These are phyloP conservation scores for Stagonosporopsis vannaccii DNA, from an alignment of 2,329 filamentous ascomycete species.

Conservation along the genomic window DNA sequence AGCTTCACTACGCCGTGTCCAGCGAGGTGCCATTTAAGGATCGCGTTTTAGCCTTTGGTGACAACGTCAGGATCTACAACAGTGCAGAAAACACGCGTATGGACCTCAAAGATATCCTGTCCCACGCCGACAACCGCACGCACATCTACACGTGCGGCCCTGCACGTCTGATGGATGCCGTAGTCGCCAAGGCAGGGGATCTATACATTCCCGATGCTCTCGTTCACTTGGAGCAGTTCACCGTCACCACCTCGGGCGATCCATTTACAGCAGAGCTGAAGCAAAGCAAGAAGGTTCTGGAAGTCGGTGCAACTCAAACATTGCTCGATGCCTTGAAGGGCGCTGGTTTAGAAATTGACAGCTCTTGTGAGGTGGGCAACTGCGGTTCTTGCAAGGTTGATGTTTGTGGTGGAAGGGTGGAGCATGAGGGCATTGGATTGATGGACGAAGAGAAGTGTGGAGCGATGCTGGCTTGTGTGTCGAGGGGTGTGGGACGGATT, in stretches of 20 bases:
- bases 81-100: constrained; percentile 60
- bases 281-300: constrained; percentile 53
- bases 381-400: constrained; percentile 55
- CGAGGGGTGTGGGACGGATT: constrained; percentile 44
- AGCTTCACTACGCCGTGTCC: constrained; percentile 66
- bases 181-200: constrained; percentile 51
- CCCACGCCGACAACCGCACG: constrained; percentile 59
- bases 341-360: constrained; percentile 55
- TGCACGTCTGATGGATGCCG: constrained; percentile 62
- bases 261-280: constrained; percentile 65
- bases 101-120: constrained; percentile 59
- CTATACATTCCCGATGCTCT: constrained; percentile 58
- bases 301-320: constrained; percentile 53
- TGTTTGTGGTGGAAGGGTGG: constrained; percentile 48
- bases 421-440: constrained; percentile 51
- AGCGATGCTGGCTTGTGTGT: constrained; percentile 50
- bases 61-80: constrained; percentile 62
- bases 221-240: constrained; percentile 68
- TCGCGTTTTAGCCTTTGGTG: constrained; percentile 54
- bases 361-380: constrained; percentile 54
- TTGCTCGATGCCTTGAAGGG: constrained; percentile 53
- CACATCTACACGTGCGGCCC: constrained; percentile 70
- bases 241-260: constrained; percentile 62
- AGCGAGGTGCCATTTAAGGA: constrained; percentile 64
- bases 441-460: constrained; percentile 46